Conservation (phyloP, 495 filamentous ascomycete species). For the Stereocaulon alpinum region DNA sequence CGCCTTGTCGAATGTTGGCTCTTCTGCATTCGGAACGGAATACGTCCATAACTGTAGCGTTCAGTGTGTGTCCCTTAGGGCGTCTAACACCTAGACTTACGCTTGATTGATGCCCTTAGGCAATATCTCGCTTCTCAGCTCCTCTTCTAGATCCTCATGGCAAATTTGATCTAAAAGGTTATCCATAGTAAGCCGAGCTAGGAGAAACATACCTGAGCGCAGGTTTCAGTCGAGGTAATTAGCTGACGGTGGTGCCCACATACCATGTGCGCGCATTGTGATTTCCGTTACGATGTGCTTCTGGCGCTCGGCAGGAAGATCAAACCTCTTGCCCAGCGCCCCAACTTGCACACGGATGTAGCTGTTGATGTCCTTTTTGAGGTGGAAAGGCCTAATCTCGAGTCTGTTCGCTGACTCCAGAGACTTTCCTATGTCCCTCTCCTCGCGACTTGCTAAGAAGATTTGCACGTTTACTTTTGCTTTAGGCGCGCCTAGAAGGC, state of each 20-base stretch:
- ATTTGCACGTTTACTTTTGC: neutral
- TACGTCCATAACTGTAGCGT: slow-evolving; percentile 21
- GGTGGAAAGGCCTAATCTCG: slow-evolving; percentile 1
- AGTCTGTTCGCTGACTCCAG: neutral
- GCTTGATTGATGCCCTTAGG: slow-evolving; percentile 13
- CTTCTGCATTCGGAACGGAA: slow-evolving; percentile 18
- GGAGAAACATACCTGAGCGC: slow-evolving; percentile 26
- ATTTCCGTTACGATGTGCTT: slow-evolving; percentile 14
- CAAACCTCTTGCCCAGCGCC: slow-evolving; percentile 9
- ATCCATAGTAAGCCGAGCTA: slow-evolving; percentile 24
- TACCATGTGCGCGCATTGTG: slow-evolving; percentile 20
- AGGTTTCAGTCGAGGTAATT: neutral
- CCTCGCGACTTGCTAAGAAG: slow-evolving; percentile 10
- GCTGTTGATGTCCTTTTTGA: slow-evolving; percentile 6
- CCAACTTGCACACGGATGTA: slow-evolving; percentile 17
- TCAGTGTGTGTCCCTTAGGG: neutral
- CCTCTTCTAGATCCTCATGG: slow-evolving; percentile 3
- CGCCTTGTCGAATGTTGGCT: neutral
- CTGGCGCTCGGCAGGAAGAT: neutral
- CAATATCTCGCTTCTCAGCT: slow-evolving; percentile 7
- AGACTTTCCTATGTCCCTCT: slow-evolving; percentile 6
- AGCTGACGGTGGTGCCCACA: neutral
- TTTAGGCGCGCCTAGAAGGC: slow-evolving; percentile 6
- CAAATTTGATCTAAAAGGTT: slow-evolving; percentile 14
- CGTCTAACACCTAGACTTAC: neutral